phyloP scores from a whole-genome alignment of 2,329 filamentous ascomycete genomes.

The Hypoxylon sp. region DNA sequence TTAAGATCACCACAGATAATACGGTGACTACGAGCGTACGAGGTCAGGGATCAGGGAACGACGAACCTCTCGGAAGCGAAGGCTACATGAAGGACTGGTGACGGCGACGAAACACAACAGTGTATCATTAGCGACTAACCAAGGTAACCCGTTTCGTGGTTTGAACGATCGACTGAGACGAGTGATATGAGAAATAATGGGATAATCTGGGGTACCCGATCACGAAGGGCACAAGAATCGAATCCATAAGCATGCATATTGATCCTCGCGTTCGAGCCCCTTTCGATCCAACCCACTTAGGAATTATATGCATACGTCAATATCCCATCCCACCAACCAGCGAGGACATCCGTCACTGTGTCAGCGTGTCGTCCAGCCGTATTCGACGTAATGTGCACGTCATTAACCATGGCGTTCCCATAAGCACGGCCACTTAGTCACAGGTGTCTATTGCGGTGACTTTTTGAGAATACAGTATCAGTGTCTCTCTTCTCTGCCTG shows the following conservation, averaged over 20 bases:
- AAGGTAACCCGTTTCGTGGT: conserved; percentile 4
- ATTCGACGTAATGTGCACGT: background rate
- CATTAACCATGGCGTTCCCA: background rate
- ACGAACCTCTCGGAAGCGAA: conserved; percentile 28
- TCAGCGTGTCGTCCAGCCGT: conserved; percentile 1
- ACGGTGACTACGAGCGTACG: conserved; percentile 31
- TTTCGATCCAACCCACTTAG: background rate
- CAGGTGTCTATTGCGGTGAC: background rate
- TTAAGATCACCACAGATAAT: conserved; percentile 42
- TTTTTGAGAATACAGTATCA: background rate
- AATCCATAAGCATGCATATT: background rate
- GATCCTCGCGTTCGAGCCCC: background rate
- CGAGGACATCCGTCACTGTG: background rate
- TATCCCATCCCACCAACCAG: background rate
- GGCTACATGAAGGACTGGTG: conserved; percentile 42
- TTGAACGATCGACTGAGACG: background rate
- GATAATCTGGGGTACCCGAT: background rate
- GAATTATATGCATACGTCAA: background rate
- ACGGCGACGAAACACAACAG: background rate
- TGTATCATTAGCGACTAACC: conserved; percentile 11
- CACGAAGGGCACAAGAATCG: background rate
- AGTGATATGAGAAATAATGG: conserved; percentile 6
- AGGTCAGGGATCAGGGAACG: conserved; percentile 2
- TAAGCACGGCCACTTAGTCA: background rate
- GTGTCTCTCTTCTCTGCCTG: conserved; percentile 8